Base-by-base conservation (phyloP, 192 early-diverging fungal genomes). In the Jimgerdemannia lactiflua region DNA sequence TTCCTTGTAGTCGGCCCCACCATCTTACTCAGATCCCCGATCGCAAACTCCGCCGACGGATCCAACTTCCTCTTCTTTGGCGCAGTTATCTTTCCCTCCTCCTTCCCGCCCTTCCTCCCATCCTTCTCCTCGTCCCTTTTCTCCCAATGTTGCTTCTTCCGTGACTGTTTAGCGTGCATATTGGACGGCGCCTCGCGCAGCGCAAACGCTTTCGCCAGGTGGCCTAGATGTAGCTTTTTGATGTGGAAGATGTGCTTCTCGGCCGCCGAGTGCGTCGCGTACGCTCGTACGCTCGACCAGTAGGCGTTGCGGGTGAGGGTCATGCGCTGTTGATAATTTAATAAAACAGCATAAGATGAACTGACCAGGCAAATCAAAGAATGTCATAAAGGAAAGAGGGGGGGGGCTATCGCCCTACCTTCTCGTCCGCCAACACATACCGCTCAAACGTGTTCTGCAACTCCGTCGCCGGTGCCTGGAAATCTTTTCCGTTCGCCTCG, bases 141-240 rank as follows among this genome's bases (percentile, higher is more conserved):
- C 77, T 82, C 79, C 49, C 76, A 72, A 59, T 69, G 68, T 66
- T 88, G 85, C 65, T 77, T 85, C 44, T 81, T 83, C 20, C 77
- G 75, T 71, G 85, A 14, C 49, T 6, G 49, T 2, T 0, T 14
- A 59, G 14, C 84, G 42, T 85, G 82, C 41, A 89, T 82, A 70
- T 92, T 84, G 20, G 89, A 90, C 3, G 98, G 98, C 3, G 95
- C 92, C 76, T 99, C 98, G 39, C 96, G 89, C 67, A 99, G 85
- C n/a, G 89, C 95, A 91, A 99, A 99, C 19, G 92, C 87, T 83
- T 99, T 99, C 67, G 97, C 98, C 74, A 97, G 82, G 79, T 99
- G 98, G 4, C 98, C 98, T 71, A 99, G 85, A 83, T 99, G 98
- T 76, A 99, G 83, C 73, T 94, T 94, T 70, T 91, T 91, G 75